Evolutionary conservation across 2,329 filamentous ascomycete genomes (phyloP), one percentile per base, ranked within the genome.

Genomic region (Cladorrhinum sp.): DNA sequence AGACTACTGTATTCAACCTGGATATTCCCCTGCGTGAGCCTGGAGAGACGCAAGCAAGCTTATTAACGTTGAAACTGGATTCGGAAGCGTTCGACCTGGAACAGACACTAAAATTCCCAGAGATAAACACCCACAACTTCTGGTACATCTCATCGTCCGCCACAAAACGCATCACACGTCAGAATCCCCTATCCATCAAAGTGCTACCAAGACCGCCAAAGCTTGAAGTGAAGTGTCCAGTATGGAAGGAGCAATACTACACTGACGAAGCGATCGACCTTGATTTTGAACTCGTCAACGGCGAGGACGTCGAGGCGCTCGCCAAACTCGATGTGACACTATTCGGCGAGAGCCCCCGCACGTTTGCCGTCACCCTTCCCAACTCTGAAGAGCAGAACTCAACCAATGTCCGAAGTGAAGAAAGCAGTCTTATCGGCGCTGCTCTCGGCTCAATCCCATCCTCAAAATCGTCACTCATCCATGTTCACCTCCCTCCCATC

Each of bases 121-220:
- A 77, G 3, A 73, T 73, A 9, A 76, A 73, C 22, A 70, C 72
- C 1, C 70, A 75, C 16, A 75, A 78, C 41, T 71, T 80, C 1
- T 88, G 85, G 85, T 82, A 81, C 60, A 73, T 78, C 2, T 72
- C 76, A 6, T 73, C 74, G 2, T 74, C 76, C 13, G 71, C 73
- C 0, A 79, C 74, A 56, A 80, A 79, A 61, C 78, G 75, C 25
- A 72, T 84, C 20, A 74, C 79, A 25, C 79, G 85, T 8, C 66
- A 74, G 10, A 78, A 82, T 51, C 76, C 83, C 8, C 78, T 83
- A 32, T 77, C 78, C 1, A 83, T 96, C 59, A 87, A 85, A 59
- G 86, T 99, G 23, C 81, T 92, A 57, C 93, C 95, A 1, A 90
- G 96, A 65, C 95, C 93, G 25, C 95, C 95, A 0, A 98, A 97